Base-by-base conservation (phyloP, 148 eudicot species). In the Nepenthes mirabilis region DNA sequence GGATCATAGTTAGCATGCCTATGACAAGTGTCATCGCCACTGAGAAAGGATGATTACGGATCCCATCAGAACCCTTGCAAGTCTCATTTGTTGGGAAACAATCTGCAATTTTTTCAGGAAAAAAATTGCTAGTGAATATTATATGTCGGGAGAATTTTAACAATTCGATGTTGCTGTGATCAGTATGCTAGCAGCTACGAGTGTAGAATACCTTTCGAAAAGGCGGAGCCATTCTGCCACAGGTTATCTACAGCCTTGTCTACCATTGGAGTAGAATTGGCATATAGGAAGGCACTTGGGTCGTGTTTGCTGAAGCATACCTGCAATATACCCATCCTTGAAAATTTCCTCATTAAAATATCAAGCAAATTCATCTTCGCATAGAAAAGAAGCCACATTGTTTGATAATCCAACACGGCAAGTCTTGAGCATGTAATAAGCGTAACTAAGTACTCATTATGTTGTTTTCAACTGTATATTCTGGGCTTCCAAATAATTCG, bases 1-100 rank as follows among this genome's bases (percentile, higher is more conserved):
- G 80, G 54, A 82, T 71, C 95, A 89, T 81, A 11, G 99, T 82
- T 47, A 80, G 78, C 11, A 94, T 69, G 7, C 90, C 91, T 93
- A 94, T 84, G 0, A 94, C 72, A 14, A 89, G 70, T 32, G 91
- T 74, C 84, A 94, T 81, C 13, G 87, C 61, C 34, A 89, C 88
- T 0, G 84, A 66, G n/a, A 89, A 69, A 11, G 89, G 43, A 32
- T 77, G 83, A 63, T 77, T 80, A 66, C 80, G 72, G 2, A 64
- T 8, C 51, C 77, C 74, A 14, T 36, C 33, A 3, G 74, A 55
- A 37, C 64, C 52, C 58, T 79, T 80, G 76, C 52, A 62, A 48
- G 72, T 60, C 56, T 74, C 74, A 34, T 67, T 58, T 23, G 49
- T 36, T 9, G 76, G 66, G 62, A 55, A 78, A 72, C 58, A 64